Conservation (phyloP, 164 flowering plant genomes). For the Aristolochia californica region DNA sequence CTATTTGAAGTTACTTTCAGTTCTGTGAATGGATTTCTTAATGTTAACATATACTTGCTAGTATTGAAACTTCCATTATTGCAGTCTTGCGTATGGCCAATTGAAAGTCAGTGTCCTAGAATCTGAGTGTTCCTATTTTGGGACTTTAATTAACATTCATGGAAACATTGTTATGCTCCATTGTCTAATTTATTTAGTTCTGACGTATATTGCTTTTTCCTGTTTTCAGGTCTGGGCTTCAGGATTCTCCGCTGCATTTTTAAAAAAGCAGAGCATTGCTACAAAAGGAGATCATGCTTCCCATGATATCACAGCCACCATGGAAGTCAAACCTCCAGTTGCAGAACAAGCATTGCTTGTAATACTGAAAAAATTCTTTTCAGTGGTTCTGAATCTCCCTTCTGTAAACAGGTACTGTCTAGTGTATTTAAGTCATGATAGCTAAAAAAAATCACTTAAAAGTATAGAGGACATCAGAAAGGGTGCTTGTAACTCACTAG, state of each 20-base stretch:
- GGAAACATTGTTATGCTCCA: not conserved
- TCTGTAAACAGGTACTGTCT: conserved; percentile 56
- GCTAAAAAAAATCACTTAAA: no score
- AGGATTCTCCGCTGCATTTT: conserved; percentile 94
- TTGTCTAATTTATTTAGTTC: no score
- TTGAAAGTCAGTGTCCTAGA: not conserved
- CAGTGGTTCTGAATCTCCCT: conserved; percentile 75
- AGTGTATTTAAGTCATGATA: no score
- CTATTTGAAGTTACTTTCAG: no score
- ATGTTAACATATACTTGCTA: no score
- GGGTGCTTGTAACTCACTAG: no score
- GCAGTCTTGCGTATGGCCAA: no score
- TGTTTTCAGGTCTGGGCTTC: conserved; percentile 84
- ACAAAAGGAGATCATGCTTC: conserved; percentile 35
- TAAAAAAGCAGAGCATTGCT: conserved; percentile 77
- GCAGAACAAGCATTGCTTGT: conserved; percentile 74
- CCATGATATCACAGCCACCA: conserved; percentile 8
- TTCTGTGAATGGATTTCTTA: no score
- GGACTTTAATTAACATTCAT: not conserved
- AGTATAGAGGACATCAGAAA: no score
- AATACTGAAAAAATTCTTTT: conserved; percentile 73
- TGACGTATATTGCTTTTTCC: not conserved
- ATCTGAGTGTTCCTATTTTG: not conserved
- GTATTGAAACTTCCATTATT: no score
- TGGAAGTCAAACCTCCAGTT: conserved; percentile 53